Conservation (phyloP, 2,329 filamentous ascomycete species). For the Niveomyces coronatus region DNA sequence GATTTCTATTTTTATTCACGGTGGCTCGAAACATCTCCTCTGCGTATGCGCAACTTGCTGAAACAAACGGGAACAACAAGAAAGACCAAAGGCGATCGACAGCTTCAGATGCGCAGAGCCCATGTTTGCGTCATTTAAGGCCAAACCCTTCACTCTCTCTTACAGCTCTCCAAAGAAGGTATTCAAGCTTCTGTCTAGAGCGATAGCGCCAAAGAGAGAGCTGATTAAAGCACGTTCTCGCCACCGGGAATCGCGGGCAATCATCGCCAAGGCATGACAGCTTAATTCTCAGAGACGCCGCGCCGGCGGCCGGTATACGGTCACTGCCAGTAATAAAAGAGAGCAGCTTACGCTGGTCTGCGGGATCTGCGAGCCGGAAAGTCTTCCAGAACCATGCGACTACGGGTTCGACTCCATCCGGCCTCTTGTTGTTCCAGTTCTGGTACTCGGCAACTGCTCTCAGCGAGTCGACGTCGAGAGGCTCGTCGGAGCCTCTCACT, state of each 20-base stretch:
- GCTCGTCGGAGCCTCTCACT: constrained; percentile 74
- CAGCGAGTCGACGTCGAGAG: constrained; percentile 67
- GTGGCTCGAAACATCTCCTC: no score
- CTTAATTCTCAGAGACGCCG: constrained; percentile 67
- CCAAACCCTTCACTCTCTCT: constrained; percentile 87
- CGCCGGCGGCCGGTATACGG: constrained; percentile 79
- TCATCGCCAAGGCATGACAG: constrained; percentile 69
- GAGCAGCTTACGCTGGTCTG: constrained; percentile 66
- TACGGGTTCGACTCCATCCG: constrained; percentile 52
- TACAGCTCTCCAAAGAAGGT: constrained; percentile 75
- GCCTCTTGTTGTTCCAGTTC: constrained; percentile 55
- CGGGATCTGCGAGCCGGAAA: constrained; percentile 54
- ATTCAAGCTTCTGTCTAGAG: constrained; percentile 55
- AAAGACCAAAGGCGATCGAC: no score
- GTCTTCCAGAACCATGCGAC: constrained; percentile 84
- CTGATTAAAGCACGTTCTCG: constrained; percentile 85
- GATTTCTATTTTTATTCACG: no score
- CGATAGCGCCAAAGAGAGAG: constrained; percentile 66
- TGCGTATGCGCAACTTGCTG: no score
- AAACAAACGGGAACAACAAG: no score
- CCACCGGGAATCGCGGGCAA: constrained; percentile 65
- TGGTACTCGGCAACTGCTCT: constrained; percentile 72
- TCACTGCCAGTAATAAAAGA: constrained; percentile 87
- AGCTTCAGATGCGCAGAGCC: no score
- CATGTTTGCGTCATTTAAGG: constrained; percentile 55